Evolutionary conservation across 164 flowering plant species (phyloP), one percentile per base, ranked within the genome.

Genomic region (Sedum album): DNA sequence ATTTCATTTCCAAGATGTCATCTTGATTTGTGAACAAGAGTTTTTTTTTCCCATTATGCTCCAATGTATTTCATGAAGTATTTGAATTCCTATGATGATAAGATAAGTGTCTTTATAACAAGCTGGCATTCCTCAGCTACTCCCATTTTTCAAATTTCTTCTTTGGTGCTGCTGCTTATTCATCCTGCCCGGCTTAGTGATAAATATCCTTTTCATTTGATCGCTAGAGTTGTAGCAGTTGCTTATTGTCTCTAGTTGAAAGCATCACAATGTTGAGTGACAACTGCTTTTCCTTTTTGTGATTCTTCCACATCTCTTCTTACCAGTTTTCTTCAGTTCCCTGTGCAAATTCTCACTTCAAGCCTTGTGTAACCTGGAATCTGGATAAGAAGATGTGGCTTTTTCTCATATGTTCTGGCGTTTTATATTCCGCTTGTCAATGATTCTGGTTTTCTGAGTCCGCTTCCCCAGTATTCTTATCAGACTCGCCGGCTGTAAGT

Each of bases 1-100:
- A 57, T 57, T 57, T 57, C 62, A 57, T 57, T 57, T 28, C 62
- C 33, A 57, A 33, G 33, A 57, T 28, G 60, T 53, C 60, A 53
- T 53, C 60, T 23, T 53, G 30, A 53, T 53, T 53, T 53, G 60
- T 53, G 60, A 53, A 53, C 60, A 53, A 53, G 60, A 53, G 60
- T 21, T 53, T 6, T 53, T 53, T 53, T 53, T 51, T 18, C 20
- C 46, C 15, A 7, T n/a, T 53, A 20, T n/a, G 20, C 11, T 25
- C n/a, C n/a, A 20, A 6, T 42, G 46, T 42, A 8, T 42, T 14
- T 14, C 18, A 17, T 46, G 60, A 23, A 21, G 60, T 53, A 28
- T 53, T 53, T 23, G 28, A 23, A 53, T 53, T 53, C 15, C 13
- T 53, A 23, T n/a, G n/a, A 10, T n/a, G 55, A n/a, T 49, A 25